A percentile compares a stretch with the other conserved stretches of the same genome.
These are phyloP conservation scores for Candida parachauliodes DNA, from an alignment of 805 yeast species.

Conservation along the genomic window DNA sequence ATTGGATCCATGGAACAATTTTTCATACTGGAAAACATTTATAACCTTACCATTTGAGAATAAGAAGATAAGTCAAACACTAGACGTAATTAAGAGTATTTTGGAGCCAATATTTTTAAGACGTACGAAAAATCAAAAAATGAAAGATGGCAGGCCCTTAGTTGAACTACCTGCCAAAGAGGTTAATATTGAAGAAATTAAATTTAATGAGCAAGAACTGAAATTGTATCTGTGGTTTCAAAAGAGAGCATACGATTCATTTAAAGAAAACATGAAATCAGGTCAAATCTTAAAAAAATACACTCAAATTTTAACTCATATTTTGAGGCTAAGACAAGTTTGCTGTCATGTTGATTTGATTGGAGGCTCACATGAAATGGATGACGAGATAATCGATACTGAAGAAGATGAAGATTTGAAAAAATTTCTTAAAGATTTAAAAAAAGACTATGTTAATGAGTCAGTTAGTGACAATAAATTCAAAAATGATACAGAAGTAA, in stretches of 20 bases:
- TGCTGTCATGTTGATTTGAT: slow-evolving; percentile 82
- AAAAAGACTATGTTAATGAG: slow-evolving; percentile 9
- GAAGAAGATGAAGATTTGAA: slow-evolving; percentile 13
- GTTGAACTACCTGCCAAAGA: slow-evolving; percentile 77
- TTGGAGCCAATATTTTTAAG: slow-evolving; percentile 79
- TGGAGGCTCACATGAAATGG: slow-evolving; percentile 48
- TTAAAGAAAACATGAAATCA: slow-evolving; percentile 51
- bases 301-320: slow-evolving; percentile 77
- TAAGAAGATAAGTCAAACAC: slow-evolving; percentile 64
- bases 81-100: slow-evolving; percentile 80
- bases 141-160: slow-evolving; percentile 61
- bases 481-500: slow-evolving; percentile 19
- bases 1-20: slow-evolving; percentile 87
- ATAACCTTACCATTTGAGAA: slow-evolving; percentile 80
- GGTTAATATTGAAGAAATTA: slow-evolving; percentile 62
- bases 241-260: slow-evolving; percentile 60
- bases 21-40: slow-evolving; percentile 83
- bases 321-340: slow-evolving; percentile 77
- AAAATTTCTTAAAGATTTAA: slow-evolving; percentile 10
- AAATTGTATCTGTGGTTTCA: slow-evolving; percentile 66
- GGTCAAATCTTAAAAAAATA: slow-evolving; percentile 74
- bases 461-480: slow-evolving; percentile 12
- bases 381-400: slow-evolving; percentile 31
- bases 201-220: slow-evolving; percentile 63
- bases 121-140: slow-evolving; percentile 79